These are phyloP conservation scores for Cladosporium oxysporum DNA, from an alignment of 2,329 filamentous ascomycete species.

Conservation along the genomic window DNA sequence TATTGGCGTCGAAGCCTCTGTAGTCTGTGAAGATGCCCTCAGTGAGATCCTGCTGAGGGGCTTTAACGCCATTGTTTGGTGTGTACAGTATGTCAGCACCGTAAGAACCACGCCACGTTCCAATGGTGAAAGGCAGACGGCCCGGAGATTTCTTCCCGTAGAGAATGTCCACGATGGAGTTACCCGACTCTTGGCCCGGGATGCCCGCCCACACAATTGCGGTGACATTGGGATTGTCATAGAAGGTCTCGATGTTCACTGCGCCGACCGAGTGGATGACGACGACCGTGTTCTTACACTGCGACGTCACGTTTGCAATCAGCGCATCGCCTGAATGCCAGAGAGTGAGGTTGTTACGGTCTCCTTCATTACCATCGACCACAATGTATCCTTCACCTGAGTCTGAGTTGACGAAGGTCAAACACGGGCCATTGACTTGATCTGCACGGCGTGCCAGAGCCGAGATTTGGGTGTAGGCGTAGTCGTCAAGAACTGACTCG, in stretches of 20 bases:
- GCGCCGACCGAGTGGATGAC: slow-evolving; percentile 36
- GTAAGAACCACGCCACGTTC: slow-evolving; percentile 72
- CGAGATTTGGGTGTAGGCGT: slow-evolving; percentile 37
- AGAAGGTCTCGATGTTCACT: slow-evolving; percentile 33
- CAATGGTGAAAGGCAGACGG: slow-evolving; percentile 83
- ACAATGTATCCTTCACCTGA: slow-evolving; percentile 43
- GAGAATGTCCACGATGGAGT: slow-evolving; percentile 75
- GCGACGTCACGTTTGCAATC: slow-evolving; percentile 33
- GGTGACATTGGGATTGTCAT: slow-evolving; percentile 35
- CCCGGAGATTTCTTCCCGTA: slow-evolving; percentile 78
- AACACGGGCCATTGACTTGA: slow-evolving; percentile 30
- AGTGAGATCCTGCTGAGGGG: slow-evolving; percentile 78
- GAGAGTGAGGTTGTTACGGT: slow-evolving; percentile 31
- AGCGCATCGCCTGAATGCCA: slow-evolving; percentile 55
- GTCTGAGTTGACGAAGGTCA: slow-evolving; percentile 37
- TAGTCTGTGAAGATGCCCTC: slow-evolving; percentile 90
- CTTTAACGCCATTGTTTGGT: slow-evolving; percentile 64
- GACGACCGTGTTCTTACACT: slow-evolving; percentile 36
- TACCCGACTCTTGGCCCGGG: slow-evolving; percentile 47
- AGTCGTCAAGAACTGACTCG: slow-evolving; percentile 33
- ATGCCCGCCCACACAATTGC: slow-evolving; percentile 34
- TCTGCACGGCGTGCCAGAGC: slow-evolving; percentile 28
- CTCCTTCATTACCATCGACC: slow-evolving; percentile 61
- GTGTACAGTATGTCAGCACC: slow-evolving; percentile 71
- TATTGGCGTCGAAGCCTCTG: slow-evolving; percentile 77